Evolutionary conservation across 352 stramenopile species (phyloP).

Genomic region (Phytophthora crassamura): DNA sequence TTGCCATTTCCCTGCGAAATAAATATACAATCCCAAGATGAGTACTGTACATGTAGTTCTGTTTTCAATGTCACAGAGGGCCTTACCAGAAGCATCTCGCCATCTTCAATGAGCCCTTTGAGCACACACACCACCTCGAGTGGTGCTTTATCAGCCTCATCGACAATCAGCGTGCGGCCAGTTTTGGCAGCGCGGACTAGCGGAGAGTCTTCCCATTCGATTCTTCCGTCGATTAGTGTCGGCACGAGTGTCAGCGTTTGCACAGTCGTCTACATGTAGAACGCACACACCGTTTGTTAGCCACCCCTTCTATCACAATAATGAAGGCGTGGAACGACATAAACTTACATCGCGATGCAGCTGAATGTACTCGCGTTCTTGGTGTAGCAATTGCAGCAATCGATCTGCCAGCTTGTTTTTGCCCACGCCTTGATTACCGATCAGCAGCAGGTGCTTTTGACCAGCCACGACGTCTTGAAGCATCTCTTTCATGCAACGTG

Average conservation of each 20-base stretch:
- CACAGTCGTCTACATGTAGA: constrained; percentile 86
- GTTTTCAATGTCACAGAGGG: background rate
- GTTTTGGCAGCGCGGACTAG: constrained; percentile 94
- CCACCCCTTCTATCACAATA: background rate
- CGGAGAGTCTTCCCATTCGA: constrained; percentile 94
- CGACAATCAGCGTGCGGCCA: constrained; percentile 93
- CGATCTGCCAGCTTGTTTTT: constrained; percentile 97
- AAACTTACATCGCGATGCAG: constrained; percentile 93
- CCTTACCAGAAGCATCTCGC: constrained; percentile 91
- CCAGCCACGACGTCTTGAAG: constrained; percentile 85
- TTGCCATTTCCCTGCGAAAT: constrained; percentile 84
- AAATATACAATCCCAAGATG: background rate
- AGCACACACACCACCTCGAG: constrained; percentile 96
- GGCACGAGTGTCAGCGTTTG: constrained; percentile 93
- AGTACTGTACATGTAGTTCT: too few species aligned
- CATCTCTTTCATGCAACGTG: constrained; percentile 86
- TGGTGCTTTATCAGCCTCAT: constrained; percentile 97
- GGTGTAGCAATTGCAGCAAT: constrained; percentile 89
- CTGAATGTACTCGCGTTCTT: constrained; percentile 97
- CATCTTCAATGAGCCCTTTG: constrained; percentile 96
- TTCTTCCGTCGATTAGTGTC: constrained; percentile 86
- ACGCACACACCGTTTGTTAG: constrained; percentile 6
- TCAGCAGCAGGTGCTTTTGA: constrained; percentile 92
- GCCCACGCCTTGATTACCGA: constrained; percentile 95
- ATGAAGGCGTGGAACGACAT: background rate